These are phyloP conservation scores for Rickenella mellea DNA, from an alignment of 768 basidiomycete genomes.

Conservation along the genomic window DNA sequence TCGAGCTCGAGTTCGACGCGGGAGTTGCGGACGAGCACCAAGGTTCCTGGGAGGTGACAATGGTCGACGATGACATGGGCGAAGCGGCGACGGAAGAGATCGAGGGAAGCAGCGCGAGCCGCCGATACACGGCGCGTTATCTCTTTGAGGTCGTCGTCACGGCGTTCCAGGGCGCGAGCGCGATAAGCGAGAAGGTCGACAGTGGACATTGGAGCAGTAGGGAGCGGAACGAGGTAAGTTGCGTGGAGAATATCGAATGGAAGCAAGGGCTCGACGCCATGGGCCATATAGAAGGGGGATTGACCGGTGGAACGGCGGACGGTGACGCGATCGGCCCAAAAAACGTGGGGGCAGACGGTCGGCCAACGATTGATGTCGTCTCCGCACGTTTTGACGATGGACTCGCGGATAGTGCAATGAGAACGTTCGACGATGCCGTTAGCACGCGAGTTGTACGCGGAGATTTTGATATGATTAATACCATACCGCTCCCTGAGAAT, in stretches of 20 bases:
- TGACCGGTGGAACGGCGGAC: constrained; percentile 17
- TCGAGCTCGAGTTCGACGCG: constrained; percentile 5
- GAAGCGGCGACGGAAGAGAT: not conserved
- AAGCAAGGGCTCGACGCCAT: constrained; percentile 8
- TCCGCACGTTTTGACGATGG: constrained; percentile 23
- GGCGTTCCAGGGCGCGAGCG: constrained; percentile 7
- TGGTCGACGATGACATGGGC: constrained; percentile 3
- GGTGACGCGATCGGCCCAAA: constrained; percentile 30
- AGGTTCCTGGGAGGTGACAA: not conserved
- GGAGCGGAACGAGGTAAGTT: constrained; percentile 7
- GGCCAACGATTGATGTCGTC: constrained; percentile 13
- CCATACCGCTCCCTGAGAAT: constrained; percentile 17
- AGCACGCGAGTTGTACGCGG: constrained; percentile 30
- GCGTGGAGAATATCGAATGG: constrained; percentile 14
- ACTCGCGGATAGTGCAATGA: constrained; percentile 22
- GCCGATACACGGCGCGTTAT: not conserved
- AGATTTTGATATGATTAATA: constrained; percentile 31
- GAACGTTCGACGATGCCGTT: constrained; percentile 28
- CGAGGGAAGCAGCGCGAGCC: not conserved
- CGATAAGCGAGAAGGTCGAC: constrained; percentile 7
- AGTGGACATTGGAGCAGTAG: not conserved
- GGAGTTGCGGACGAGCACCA: constrained; percentile 5
- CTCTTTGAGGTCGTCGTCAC: not conserved
- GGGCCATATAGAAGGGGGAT: constrained; percentile 15
- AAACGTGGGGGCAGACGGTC: constrained; percentile 10